Base-by-base conservation (phyloP, 345 rosid genomes). In the Hypericum perforatum region DNA sequence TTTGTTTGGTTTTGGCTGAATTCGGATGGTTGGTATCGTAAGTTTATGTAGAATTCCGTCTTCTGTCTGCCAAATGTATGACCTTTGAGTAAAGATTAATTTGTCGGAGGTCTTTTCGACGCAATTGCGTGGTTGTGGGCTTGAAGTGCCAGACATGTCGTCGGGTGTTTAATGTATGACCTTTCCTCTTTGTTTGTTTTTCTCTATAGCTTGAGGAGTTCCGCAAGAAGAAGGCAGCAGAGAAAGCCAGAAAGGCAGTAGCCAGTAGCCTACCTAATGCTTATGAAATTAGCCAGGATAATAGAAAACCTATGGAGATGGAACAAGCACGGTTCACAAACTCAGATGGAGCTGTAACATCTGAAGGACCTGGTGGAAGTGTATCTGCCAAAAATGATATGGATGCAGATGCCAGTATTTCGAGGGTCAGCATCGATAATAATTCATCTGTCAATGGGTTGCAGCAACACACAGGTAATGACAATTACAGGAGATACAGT, bases 161-260 rank as follows among this genome's bases (percentile, higher is more conserved):
- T n/a, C n/a, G n/a, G n/a, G n/a, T n/a, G n/a, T n/a, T n/a, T n/a
- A n/a, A n/a, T n/a, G n/a, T n/a, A n/a, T n/a, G n/a, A n/a, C 32
- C 32, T 22, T 22, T 22, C 32, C 32, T 22, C 32, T 22, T 7
- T 7, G 5, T 12, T 7, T 52, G 9, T 54, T 10, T 45, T 9
- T 39, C 9, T 70, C 70, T 45, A n/a, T 74, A 94, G 99, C 77
- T 94, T 65, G 99, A 94, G 75, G 94, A 86, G 76, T 94, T 94
- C 43, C 91, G 99, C 12, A 94, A 84, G 85, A 82, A 79, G 77
- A 94, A 86, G 61, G 99, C 95, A 50, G 94, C 94, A 22, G 96
- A 82, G 40, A 69, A 74, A 64, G 87, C 91, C 14, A 89, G 79
- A 70, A 89, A 86, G 71, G 72, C 76, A 29, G 58, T 76, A 36